These are phyloP conservation scores for Cladosporium halotolerans DNA, from an alignment of 2,329 filamentous ascomycete genomes.

Conservation along the genomic window DNA sequence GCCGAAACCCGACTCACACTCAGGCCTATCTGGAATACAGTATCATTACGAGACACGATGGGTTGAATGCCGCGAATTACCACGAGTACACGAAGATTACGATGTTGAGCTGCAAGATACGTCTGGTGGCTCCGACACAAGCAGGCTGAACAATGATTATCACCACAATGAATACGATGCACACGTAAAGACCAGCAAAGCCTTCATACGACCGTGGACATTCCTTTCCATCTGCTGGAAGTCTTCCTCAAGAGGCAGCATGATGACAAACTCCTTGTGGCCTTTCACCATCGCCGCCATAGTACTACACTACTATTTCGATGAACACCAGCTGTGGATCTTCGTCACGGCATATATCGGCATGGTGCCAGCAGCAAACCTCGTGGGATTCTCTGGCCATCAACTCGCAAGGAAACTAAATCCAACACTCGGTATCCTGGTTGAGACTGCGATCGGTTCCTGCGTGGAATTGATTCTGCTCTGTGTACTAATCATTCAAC, in stretches of 20 bases:
- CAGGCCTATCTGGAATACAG: neutral
- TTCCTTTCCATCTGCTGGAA: constrained; percentile 42
- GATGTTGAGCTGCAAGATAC: constrained; percentile 2
- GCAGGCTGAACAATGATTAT: neutral
- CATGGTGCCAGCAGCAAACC: constrained; percentile 46
- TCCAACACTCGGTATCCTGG: constrained; percentile 61
- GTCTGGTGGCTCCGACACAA: neutral
- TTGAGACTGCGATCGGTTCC: constrained; percentile 51
- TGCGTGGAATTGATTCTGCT: constrained; percentile 78
- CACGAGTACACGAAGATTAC: neutral
- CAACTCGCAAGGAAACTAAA: constrained; percentile 68
- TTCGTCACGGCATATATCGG: constrained; percentile 46
- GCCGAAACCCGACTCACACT: neutral
- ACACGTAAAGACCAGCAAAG: constrained; percentile 41
- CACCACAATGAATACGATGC: constrained; percentile 23
- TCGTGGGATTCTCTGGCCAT: constrained; percentile 58
- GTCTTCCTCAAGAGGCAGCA: constrained; percentile 41
- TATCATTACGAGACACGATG: constrained; percentile 4
- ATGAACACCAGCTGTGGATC: constrained; percentile 34
- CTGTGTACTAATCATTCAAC: constrained; percentile 57
- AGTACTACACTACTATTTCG: constrained; percentile 42
- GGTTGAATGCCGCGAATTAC: constrained; percentile 8
- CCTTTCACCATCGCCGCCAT: constrained; percentile 44
- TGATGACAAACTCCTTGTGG: constrained; percentile 45
- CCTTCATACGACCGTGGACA: constrained; percentile 38